A percentile compares a stretch with the other conserved stretches of the same genome.
These are phyloP conservation scores for Naganishia antarctica DNA, from an alignment of 768 basidiomycete genomes.

Conservation along the genomic window DNA sequence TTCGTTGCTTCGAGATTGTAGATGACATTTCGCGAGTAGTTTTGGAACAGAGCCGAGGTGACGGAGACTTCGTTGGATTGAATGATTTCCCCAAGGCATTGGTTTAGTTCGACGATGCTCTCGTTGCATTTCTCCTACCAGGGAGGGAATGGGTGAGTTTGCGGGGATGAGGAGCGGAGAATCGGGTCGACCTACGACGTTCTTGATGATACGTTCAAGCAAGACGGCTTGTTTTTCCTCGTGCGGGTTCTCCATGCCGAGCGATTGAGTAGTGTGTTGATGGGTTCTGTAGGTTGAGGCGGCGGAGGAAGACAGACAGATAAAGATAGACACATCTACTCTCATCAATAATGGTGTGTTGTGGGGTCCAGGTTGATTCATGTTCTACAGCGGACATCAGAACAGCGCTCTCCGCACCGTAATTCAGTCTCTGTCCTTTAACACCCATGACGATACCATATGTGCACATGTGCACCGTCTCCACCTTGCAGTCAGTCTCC, in stretches of 20 bases:
- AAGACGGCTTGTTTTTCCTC: slow-evolving; percentile 86
- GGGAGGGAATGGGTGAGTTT: background rate
- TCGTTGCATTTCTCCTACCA: slow-evolving; percentile 80
- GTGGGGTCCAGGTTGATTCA: background rate
- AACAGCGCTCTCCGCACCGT: background rate
- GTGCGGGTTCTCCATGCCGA: slow-evolving; percentile 88
- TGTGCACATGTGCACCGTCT: too few species aligned
- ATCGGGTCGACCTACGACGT: slow-evolving; percentile 56
- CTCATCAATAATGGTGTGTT: background rate
- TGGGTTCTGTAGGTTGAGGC: too few species aligned
- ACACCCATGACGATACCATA: too few species aligned
- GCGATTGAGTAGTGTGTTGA: too few species aligned
- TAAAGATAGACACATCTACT: too few species aligned
- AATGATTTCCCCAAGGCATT: slow-evolving; percentile 60
- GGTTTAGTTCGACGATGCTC: slow-evolving; percentile 79
- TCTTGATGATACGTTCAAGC: slow-evolving; percentile 84
- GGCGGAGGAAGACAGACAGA: too few species aligned
- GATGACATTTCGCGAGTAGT: slow-evolving; percentile 87
- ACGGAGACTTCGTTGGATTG: slow-evolving; percentile 45
- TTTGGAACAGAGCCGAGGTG: slow-evolving; percentile 75
- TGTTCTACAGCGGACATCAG: background rate
- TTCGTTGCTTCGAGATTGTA: slow-evolving; percentile 72
- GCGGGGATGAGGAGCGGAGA: background rate
- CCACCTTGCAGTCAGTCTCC: too few species aligned
- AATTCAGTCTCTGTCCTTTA: too few species aligned